Evolutionary conservation across 108 stramenopile genomes (phyloP).

Genomic region (Skeletonema marinoi): DNA sequence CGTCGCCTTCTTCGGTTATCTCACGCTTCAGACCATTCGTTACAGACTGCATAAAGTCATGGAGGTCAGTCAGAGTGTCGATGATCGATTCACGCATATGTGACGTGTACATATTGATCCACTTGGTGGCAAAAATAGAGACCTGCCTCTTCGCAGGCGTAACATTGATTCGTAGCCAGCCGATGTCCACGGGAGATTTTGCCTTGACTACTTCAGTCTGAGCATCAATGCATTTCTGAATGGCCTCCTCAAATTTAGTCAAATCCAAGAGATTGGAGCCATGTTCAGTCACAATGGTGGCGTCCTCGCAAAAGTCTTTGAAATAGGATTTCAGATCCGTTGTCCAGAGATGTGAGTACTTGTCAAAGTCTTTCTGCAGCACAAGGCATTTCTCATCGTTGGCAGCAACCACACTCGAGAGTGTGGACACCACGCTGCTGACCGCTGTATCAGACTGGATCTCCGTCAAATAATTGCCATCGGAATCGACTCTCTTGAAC

Average conservation of each 20-base stretch:
- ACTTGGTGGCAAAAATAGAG: constrained; percentile 62
- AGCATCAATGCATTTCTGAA: constrained; percentile 73
- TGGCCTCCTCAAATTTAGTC: constrained; percentile 76
- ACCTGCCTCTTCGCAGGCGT: constrained; percentile 79
- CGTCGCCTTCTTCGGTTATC: constrained; percentile 50
- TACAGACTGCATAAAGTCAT: constrained; percentile 68
- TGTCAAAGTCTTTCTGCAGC: constrained; percentile 70
- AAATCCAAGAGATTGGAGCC: constrained; percentile 66
- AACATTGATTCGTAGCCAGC: constrained; percentile 85
- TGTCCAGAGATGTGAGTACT: constrained; percentile 75
- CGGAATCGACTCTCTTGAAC: constrained; percentile 83
- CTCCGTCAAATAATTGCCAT: constrained; percentile 87
- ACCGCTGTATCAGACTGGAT: constrained; percentile 73
- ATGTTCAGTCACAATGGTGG: constrained; percentile 56
- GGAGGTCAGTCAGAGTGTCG: constrained; percentile 60
- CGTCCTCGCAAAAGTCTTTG: constrained; percentile 69
- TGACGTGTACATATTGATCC: constrained; percentile 72
- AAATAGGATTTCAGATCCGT: constrained; percentile 75
- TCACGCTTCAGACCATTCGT: constrained; percentile 59
- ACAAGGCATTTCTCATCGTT: constrained; percentile 67
- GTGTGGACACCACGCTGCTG: constrained; percentile 61
- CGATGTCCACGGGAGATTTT: constrained; percentile 64
- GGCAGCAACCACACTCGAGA: constrained; percentile 58
- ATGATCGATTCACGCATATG: constrained; percentile 60
- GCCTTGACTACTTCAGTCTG: constrained; percentile 59